phyloP scores from a whole-genome alignment of 768 basidiomycete genomes.

The Pulveroboletus ravenelii region DNA sequence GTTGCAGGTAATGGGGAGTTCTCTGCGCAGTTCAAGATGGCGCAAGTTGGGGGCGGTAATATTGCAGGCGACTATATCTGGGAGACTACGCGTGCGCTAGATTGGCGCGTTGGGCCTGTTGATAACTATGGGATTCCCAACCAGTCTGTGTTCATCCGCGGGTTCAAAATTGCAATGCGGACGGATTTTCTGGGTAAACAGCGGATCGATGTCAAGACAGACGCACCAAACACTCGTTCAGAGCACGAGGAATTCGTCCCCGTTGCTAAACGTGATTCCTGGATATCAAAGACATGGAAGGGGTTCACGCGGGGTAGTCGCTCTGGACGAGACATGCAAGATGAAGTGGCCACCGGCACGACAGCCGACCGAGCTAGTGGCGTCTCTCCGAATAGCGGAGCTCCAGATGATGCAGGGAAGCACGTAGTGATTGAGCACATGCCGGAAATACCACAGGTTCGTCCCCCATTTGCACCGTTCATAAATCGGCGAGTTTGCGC shows the following conservation, averaged over 20 bases:
- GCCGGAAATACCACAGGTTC: too few relatives aligned
- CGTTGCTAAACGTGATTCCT: too few relatives aligned
- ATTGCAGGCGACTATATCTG: conserved; percentile 7
- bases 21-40: conserved; percentile 6
- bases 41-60: not conserved
- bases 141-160: conserved; percentile 26
- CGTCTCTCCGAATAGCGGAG: too few relatives aligned
- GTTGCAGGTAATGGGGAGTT: not conserved
- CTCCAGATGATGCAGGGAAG: too few relatives aligned
- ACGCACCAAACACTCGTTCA: not conserved
- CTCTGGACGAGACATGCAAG: too few relatives aligned
- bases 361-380: too few relatives aligned
- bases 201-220: not conserved
- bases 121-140: conserved; percentile 4
- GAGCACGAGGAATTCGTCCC: not conserved
- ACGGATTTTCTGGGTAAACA: not conserved
- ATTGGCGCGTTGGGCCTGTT: conserved; percentile 11
- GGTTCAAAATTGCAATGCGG: conserved; percentile 21
- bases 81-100: conserved; percentile 4
- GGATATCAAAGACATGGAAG: too few relatives aligned
- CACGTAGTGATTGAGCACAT: too few relatives aligned
- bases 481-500: too few relatives aligned
- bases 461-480: too few relatives aligned
- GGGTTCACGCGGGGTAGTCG: too few relatives aligned
- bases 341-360: too few relatives aligned